Percentiles rank a stretch among this genome's conserved stretches.
Evolutionary conservation across 805 yeast species (phyloP).

Genomic region (Kodamaea leandrae): DNA sequence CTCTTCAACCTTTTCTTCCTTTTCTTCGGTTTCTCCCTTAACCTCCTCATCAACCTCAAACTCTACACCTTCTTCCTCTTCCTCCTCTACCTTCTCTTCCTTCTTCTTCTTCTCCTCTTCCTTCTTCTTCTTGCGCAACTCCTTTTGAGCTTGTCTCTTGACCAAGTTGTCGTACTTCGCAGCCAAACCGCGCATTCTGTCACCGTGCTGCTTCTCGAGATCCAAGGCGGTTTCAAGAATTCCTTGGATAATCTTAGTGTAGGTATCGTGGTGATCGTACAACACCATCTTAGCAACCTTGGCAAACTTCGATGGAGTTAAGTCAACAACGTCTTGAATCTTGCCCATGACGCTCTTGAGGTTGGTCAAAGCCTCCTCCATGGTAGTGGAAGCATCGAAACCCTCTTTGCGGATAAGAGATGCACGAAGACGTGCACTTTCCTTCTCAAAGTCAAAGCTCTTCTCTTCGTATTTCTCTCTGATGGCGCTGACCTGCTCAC

Average conservation of each 20-base stretch:
- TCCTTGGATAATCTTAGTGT: conserved; percentile 23
- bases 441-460: conserved; percentile 52
- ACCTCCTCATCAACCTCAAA: conserved; percentile 10
- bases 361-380: conserved; percentile 25
- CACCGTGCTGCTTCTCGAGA: conserved; percentile 30
- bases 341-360: conserved; percentile 29
- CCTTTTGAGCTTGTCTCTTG: conserved; percentile 32
- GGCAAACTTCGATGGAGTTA: conserved; percentile 20
- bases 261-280: conserved; percentile 25
- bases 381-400: conserved; percentile 19
- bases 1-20: conserved; percentile 7
- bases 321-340: conserved; percentile 23
- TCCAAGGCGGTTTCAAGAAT: conserved; percentile 31
- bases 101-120: conserved; percentile 22
- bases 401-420: conserved; percentile 18
- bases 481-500: conserved; percentile 43
- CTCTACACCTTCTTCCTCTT: conserved; percentile 9
- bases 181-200: conserved; percentile 27
- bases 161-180: conserved; percentile 27
- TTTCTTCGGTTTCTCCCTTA: conserved; percentile 11
- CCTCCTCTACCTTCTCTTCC: conserved; percentile 18
- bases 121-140: conserved; percentile 32
- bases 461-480: conserved; percentile 42
- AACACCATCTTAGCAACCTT: conserved; percentile 22
- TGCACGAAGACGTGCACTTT: conserved; percentile 39